Percentiles rank a stretch among this genome's conserved stretches.
phyloP scores from a whole-genome alignment of 164 flowering plant genomes.

The Chimonanthus praecox region DNA sequence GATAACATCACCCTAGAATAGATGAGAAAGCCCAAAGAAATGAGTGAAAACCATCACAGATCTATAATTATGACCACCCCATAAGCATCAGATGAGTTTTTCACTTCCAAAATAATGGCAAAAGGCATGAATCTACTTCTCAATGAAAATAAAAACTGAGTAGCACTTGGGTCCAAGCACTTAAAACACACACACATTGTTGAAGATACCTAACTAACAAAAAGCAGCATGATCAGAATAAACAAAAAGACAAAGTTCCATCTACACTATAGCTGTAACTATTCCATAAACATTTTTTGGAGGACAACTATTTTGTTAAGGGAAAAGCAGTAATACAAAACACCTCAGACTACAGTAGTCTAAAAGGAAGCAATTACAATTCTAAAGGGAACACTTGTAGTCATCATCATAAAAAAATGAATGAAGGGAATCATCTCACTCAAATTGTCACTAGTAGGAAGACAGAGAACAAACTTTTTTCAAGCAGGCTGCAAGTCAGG shows the following conservation, averaged over 20 bases:
- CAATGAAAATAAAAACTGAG: no score
- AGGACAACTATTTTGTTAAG: background rate
- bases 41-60: background rate
- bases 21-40: background rate
- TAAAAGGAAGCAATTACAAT: background rate
- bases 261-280: background rate
- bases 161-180: background rate
- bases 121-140: background rate
- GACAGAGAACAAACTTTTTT: background rate
- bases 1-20: conserved; percentile 37
- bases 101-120: background rate
- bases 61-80: background rate
- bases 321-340: background rate
- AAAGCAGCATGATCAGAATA: background rate
- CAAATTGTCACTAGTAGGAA: background rate
- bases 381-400: background rate
- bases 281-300: no score
- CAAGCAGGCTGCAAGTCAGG: no score
- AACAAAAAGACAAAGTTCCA: background rate
- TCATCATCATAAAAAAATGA: background rate
- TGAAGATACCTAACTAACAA: background rate
- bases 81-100: background rate
- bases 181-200: background rate
- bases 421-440: background rate
- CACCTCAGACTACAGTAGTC: no score